Evolutionary conservation across 192 early-diverging fungal genomes (phyloP).

Genomic region (Diversispora epigaea): DNA sequence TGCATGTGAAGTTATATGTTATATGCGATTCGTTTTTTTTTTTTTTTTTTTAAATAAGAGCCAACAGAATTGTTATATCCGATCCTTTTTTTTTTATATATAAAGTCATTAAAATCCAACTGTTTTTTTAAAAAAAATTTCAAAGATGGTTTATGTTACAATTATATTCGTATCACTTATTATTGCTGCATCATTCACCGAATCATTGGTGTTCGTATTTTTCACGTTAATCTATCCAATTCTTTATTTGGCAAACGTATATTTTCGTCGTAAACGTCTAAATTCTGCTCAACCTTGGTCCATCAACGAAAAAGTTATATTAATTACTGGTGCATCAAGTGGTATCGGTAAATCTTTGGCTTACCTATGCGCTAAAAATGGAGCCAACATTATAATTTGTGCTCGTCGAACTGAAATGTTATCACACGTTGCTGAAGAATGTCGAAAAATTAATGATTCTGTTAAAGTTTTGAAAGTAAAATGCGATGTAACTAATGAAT

Average conservation of each 20-base stretch:
- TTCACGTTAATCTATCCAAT: neutral
- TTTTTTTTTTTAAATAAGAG: no score
- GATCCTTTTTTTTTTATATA: no score
- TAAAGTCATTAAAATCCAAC: no score
- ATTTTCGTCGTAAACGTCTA: neutral
- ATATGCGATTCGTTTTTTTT: no score
- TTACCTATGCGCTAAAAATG: slow-evolving; percentile 62
- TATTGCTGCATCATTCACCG: neutral
- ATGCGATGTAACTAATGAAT: slow-evolving; percentile 2
- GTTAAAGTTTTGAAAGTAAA: neutral
- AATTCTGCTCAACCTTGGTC: neutral
- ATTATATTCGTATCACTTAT: no score
- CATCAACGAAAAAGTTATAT: neutral
- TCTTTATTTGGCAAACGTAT: neutral
- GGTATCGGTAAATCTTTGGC: slow-evolving; percentile 76
- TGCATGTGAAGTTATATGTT: no score
- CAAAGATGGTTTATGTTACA: no score
- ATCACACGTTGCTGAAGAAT: neutral
- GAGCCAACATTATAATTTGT: slow-evolving; percentile 52
- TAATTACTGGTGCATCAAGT: slow-evolving; percentile 62
- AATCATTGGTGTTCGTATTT: neutral
- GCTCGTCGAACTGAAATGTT: slow-evolving; percentile 1
- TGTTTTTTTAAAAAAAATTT: no score
- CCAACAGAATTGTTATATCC: no score
- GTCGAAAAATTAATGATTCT: neutral